Evolutionary conservation across 1,284 basidiomycete species (phyloP), one percentile per base, ranked within the genome.

Genomic region (Leccinum pachyderme): DNA sequence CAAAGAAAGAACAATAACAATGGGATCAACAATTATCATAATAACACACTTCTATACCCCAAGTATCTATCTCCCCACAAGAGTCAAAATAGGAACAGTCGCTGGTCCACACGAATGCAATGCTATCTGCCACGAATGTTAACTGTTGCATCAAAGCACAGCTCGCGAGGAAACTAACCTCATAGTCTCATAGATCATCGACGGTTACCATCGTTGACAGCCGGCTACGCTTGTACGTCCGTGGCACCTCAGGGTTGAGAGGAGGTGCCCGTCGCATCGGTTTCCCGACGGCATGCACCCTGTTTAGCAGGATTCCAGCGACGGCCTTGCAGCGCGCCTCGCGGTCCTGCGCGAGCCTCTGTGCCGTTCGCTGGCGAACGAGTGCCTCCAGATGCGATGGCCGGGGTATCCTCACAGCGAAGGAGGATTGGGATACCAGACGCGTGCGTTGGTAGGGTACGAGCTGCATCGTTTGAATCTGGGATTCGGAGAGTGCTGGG

Each of bases 231-330:
- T 76, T 73, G 56, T 80, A 81, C 51, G 68, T 67, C 57, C 64
- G 71, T 24, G 68, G 69, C 11, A 45, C 56, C 1, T 66, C 37
- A 12, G 37, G 37, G 18, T 39, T 11, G 6, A n/a, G 37, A 8
- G 51, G 60, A 4, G 59, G 59, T 37, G 56, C 35, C 50, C 75
- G 65, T 7, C 77, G 69, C 71, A 76, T 74, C 1, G 77, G 78
- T 50, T 68, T 73, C 13, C 78, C 77, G 1, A 76, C 74, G 0
- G 75, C 76, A 54, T 80, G 74, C 32, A 79, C 77, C 29, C 78
- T 68, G 59, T 79, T 75, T 13, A 80, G 63, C 15, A 80, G 57
- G 43, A 80, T 80, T 7, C 79, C 77, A 1, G 78, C 79, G 0
- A 80, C 77, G 39, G 79, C 70, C 56, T 71, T 75, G 33, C 74